These are phyloP conservation scores for Ascochyta pisi DNA, from an alignment of 2,329 filamentous ascomycete genomes.

Conservation along the genomic window DNA sequence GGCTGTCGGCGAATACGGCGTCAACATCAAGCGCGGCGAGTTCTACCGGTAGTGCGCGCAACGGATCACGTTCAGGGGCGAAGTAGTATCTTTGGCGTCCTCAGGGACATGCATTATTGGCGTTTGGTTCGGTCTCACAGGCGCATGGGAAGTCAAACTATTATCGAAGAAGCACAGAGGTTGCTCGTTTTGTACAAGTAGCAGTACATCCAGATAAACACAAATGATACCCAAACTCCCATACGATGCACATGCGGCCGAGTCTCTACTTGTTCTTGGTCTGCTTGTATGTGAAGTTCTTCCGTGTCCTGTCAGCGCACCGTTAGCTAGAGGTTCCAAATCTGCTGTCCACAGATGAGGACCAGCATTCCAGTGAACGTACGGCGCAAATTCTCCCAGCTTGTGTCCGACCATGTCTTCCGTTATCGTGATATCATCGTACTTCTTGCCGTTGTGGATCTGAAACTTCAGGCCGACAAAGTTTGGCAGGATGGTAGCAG, in stretches of 20 bases:
- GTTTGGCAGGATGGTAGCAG: slow-evolving; percentile 88
- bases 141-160: slow-evolving; percentile 22
- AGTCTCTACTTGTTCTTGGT: slow-evolving; percentile 70
- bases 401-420: slow-evolving; percentile 98
- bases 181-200: slow-evolving; percentile 43
- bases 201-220: slow-evolving; percentile 41
- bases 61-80: background rate
- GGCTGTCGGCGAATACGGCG: slow-evolving; percentile 96
- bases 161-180: slow-evolving; percentile 1
- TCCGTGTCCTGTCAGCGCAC: slow-evolving; percentile 63
- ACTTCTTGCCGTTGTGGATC: slow-evolving; percentile 89
- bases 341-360: too few species aligned
- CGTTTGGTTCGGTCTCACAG: slow-evolving; percentile 33
- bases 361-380: slow-evolving; percentile 47
- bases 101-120: slow-evolving; percentile 30
- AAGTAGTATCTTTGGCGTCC: background rate
- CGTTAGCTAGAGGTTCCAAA: slow-evolving; percentile 10
- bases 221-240: slow-evolving; percentile 49
- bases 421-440: slow-evolving; percentile 81
- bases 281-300: slow-evolving; percentile 71
- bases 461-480: slow-evolving; percentile 91
- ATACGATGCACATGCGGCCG: slow-evolving; percentile 30
- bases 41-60: slow-evolving; percentile 76
- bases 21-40: slow-evolving; percentile 96
- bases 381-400: slow-evolving; percentile 90